Conservation (phyloP, 2,329 filamentous ascomycete genomes). For the Cladophialophora exuberans region DNA sequence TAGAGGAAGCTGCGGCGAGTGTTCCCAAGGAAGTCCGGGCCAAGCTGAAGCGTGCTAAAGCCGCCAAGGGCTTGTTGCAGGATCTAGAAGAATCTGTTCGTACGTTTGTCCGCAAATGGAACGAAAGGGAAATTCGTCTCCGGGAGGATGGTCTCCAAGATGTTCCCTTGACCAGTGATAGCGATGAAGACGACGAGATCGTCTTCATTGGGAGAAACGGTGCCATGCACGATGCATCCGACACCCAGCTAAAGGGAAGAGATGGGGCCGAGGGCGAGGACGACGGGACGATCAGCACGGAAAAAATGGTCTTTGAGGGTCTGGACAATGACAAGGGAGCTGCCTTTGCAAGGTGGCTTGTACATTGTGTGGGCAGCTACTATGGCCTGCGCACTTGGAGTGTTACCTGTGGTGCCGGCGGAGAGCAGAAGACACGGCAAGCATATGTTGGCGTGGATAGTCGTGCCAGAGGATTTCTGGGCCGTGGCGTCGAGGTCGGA, state of each 20-base stretch:
- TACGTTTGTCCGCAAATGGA: conserved; percentile 69
- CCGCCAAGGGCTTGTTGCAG: conserved; percentile 77
- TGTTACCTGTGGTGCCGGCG: conserved; percentile 45
- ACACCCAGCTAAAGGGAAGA: conserved; percentile 57
- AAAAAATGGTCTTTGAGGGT: conserved; percentile 79
- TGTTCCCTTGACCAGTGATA: conserved; percentile 40
- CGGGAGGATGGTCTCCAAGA: conserved; percentile 49
- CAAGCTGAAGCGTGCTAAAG: conserved; percentile 77
- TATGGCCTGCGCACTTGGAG: conserved; percentile 87
- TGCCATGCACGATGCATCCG: conserved; percentile 63
- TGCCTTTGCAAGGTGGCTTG: conserved; percentile 90
- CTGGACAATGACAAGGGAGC: conserved; percentile 74
- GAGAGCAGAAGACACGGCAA: conserved; percentile 47
- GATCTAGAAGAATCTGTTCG: conserved; percentile 84
- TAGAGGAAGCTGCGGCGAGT: conserved; percentile 38
- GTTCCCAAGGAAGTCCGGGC: conserved; percentile 81
- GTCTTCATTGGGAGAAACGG: conserved; percentile 79
- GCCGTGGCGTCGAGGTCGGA: conserved; percentile 30
- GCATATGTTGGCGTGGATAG: conserved; percentile 74
- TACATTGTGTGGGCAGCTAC: conserved; percentile 88
- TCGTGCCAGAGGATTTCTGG: conserved; percentile 46
- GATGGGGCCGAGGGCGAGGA: conserved; percentile 39
- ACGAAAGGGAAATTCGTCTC: conserved; percentile 54
- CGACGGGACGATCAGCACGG: conserved; percentile 50
- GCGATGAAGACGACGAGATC: conserved; percentile 77